These are phyloP conservation scores for Petunia axillaris DNA, from an alignment of 257 asterid genomes.

Conservation along the genomic window DNA sequence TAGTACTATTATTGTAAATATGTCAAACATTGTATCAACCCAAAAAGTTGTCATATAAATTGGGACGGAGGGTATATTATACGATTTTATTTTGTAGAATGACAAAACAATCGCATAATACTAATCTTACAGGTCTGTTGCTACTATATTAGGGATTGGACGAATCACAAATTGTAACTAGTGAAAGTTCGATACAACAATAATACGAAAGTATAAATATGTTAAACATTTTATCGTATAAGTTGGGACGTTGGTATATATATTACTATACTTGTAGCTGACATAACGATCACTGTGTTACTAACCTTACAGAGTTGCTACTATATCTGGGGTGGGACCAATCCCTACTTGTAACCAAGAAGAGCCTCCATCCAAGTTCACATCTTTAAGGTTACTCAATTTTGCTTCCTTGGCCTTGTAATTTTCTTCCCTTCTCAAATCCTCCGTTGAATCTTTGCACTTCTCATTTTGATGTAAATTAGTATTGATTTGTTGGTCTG, in stretches of 20 bases:
- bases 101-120: too few species aligned
- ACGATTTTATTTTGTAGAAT: too few species aligned
- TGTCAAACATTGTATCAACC: neutral
- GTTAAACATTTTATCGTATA: neutral
- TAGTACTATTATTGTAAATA: neutral
- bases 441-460: neutral
- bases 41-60: neutral
- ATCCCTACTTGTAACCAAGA: constrained; percentile 84
- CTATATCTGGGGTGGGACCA: constrained; percentile 45
- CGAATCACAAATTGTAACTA: neutral
- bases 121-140: too few species aligned
- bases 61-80: neutral
- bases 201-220: neutral
- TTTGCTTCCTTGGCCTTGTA: constrained; percentile 53
- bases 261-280: neutral
- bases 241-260: neutral
- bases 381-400: constrained; percentile 61
- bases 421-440: constrained; percentile 32
- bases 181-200: neutral
- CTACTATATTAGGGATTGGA: neutral
- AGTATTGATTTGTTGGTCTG: neutral
- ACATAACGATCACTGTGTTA: neutral
- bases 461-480: constrained; percentile 28
- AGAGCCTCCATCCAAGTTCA: constrained; percentile 57
- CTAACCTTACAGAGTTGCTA: constrained; percentile 4